Base-by-base conservation (phyloP, 768 basidiomycete genomes). In the Lactarius psammicola region DNA sequence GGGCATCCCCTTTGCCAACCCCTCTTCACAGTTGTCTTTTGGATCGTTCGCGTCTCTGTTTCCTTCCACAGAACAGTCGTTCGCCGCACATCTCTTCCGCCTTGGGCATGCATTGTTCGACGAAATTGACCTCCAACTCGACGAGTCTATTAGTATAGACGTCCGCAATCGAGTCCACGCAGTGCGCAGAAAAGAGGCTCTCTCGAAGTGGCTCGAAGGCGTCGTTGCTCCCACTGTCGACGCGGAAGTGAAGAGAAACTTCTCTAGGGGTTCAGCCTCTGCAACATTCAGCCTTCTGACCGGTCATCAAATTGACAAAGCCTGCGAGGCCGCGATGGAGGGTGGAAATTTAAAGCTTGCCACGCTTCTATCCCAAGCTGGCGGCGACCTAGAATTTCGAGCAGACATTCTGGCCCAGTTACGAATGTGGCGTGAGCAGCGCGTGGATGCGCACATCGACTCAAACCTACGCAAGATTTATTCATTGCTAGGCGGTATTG, bases 81-180 rank as follows among this genome's bases (percentile, higher is more conserved):
- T 84, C 68, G 89, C 94, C 71, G 90, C 94, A 0, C 82, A 82
- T 9, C 75, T 98, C 42, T 98, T 95, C 80, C 87, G 90, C n/a
- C 85, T 98, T 1, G 95, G 92, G 3, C 83, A 83, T 23, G 92
- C 92, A 1, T 80, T 99, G 0, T 99, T 98, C 72, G 97, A 98
- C 76, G 83, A 84, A 23, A 83, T 96, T 56, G 84, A 90, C 68
- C 83, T 92, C 34, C 79, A 79, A 18, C 78, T 95, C 0, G 81
- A 80, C 26, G 77, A 77, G 26, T 76, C 80, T 8, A 80, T 86
- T 49, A 81, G 85, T 2, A 82, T 82, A 9, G 87, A 90, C 62
- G 79, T 90, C 46, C 82, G 85, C 28, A 82, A 86, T 69, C 85
- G 87, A 17, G 78, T 92, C 31, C 73, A 73, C 34, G 76, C 83